Conservation (phyloP, 495 filamentous ascomycete genomes). For the Amniculicola lignicola region DNA sequence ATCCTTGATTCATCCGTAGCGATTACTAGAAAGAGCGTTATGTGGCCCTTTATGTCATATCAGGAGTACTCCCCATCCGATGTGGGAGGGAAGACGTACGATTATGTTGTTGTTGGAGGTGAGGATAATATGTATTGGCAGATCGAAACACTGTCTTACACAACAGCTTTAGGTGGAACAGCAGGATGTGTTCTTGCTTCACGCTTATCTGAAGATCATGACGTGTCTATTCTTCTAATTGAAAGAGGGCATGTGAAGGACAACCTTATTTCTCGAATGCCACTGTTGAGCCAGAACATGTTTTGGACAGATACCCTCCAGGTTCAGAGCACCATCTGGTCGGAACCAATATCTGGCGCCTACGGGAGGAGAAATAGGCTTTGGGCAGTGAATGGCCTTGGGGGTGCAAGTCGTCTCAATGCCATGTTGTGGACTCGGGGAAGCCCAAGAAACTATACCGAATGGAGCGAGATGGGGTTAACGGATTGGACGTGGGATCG, state of each 20-base stretch:
- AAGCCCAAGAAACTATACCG: constrained; percentile 20
- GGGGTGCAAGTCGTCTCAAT: constrained; percentile 22
- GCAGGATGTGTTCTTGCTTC: constrained; percentile 20
- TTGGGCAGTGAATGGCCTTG: constrained; percentile 24
- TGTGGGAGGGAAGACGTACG: constrained; percentile 18
- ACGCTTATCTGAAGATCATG: constrained; percentile 17
- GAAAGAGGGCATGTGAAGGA: constrained; percentile 26
- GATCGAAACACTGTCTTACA: not conserved
- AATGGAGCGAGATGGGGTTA: constrained; percentile 15
- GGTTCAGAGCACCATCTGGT: constrained; percentile 23
- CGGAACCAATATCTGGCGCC: constrained; percentile 17
- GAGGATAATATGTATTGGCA: constrained; percentile 1
- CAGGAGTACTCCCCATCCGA: constrained; percentile 11
- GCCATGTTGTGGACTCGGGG: constrained; percentile 25
- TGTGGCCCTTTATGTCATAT: constrained; percentile 21
- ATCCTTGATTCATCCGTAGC: not conserved
- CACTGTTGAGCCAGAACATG: constrained; percentile 18
- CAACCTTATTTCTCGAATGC: constrained; percentile 22
- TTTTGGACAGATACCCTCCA: constrained; percentile 21
- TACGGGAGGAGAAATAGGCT: constrained; percentile 16
- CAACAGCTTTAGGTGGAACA: constrained; percentile 17
- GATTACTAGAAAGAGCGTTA: constrained; percentile 5
- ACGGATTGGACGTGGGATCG: constrained; percentile 19
- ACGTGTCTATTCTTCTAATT: constrained; percentile 18
- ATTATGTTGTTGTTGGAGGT: constrained; percentile 25